phyloP scores from a whole-genome alignment of 2,329 filamentous ascomycete species.

The Fusarium longipes region DNA sequence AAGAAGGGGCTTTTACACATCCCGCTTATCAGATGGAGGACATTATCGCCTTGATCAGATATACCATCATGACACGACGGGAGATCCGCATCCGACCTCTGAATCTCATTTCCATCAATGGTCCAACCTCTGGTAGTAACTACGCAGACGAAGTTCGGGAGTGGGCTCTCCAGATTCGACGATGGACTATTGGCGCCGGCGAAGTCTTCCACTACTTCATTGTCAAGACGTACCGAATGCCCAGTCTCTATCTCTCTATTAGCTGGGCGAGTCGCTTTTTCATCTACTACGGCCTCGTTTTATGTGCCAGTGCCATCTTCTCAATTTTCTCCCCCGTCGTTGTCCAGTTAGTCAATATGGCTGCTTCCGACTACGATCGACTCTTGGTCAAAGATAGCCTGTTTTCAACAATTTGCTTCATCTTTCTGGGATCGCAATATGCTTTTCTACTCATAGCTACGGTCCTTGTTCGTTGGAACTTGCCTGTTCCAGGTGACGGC shows the following conservation, averaged over 20 bases:
- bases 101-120: slow-evolving; percentile 36
- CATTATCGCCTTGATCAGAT: slow-evolving; percentile 33
- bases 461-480: slow-evolving; percentile 21
- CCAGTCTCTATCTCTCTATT: slow-evolving; percentile 12
- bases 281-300: slow-evolving; percentile 29
- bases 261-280: slow-evolving; percentile 35
- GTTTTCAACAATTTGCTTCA: slow-evolving; percentile 15
- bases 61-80: slow-evolving; percentile 27
- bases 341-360: slow-evolving; percentile 23
- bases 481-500: slow-evolving; percentile 1
- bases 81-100: slow-evolving; percentile 30
- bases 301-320: slow-evolving; percentile 30
- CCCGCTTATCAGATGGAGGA: slow-evolving; percentile 37
- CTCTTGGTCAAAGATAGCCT: slow-evolving; percentile 15
- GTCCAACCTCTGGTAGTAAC: slow-evolving; percentile 30
- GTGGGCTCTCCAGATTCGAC: slow-evolving; percentile 32
- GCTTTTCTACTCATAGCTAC: slow-evolving; percentile 15
- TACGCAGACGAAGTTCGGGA: slow-evolving; percentile 30
- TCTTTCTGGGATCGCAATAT: slow-evolving; percentile 28
- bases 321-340: slow-evolving; percentile 22
- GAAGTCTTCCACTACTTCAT: slow-evolving; percentile 39
- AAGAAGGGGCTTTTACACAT: slow-evolving; percentile 32
- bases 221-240: slow-evolving; percentile 37
- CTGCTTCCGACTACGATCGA: slow-evolving; percentile 7
- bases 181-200: slow-evolving; percentile 37